phyloP scores from a whole-genome alignment of 2,329 filamentous ascomycete species.

The Colletotrichum gloeosporioides region DNA sequence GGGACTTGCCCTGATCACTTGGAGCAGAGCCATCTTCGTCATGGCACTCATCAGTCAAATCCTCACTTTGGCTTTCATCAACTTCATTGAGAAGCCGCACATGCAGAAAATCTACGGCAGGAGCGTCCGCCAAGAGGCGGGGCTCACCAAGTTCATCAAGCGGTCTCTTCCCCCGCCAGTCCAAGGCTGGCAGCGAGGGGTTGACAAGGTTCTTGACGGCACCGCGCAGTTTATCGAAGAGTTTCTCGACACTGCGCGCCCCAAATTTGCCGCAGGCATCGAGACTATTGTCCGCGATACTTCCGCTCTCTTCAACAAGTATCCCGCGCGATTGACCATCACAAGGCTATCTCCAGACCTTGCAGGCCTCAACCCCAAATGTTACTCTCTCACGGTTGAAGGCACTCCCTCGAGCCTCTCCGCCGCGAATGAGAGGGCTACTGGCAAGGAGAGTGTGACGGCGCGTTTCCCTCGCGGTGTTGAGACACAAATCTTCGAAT shows the following conservation, averaged over 20 bases:
- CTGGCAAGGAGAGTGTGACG: slow-evolving; percentile 75
- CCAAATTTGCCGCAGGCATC: slow-evolving; percentile 85
- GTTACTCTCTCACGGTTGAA: slow-evolving; percentile 79
- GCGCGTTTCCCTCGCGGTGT: slow-evolving; percentile 73
- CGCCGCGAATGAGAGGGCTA: slow-evolving; percentile 62
- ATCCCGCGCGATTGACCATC: slow-evolving; percentile 85
- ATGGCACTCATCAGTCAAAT: slow-evolving; percentile 87
- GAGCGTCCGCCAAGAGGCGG: slow-evolving; percentile 83
- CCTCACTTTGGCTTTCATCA: slow-evolving; percentile 85
- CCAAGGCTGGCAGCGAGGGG: slow-evolving; percentile 81
- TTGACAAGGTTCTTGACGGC: slow-evolving; percentile 86
- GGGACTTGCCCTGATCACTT: slow-evolving; percentile 93
- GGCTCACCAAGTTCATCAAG: slow-evolving; percentile 89
- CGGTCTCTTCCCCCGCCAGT: slow-evolving; percentile 84
- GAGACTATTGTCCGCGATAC: slow-evolving; percentile 89
- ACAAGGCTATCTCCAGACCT: slow-evolving; percentile 80
- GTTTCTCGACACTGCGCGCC: slow-evolving; percentile 82
- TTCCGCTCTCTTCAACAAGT: slow-evolving; percentile 85
- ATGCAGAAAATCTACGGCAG: slow-evolving; percentile 98
- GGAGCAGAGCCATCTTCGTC: slow-evolving; percentile 85
- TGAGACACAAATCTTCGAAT: slow-evolving; percentile 82
- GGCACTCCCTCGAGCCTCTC: slow-evolving; percentile 62
- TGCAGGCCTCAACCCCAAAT: slow-evolving; percentile 77
- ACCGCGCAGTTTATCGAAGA: slow-evolving; percentile 91
- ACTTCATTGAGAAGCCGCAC: slow-evolving; percentile 92